phyloP scores from a whole-genome alignment of 805 yeast genomes.

The Zygosaccharomyces rouxii region DNA sequence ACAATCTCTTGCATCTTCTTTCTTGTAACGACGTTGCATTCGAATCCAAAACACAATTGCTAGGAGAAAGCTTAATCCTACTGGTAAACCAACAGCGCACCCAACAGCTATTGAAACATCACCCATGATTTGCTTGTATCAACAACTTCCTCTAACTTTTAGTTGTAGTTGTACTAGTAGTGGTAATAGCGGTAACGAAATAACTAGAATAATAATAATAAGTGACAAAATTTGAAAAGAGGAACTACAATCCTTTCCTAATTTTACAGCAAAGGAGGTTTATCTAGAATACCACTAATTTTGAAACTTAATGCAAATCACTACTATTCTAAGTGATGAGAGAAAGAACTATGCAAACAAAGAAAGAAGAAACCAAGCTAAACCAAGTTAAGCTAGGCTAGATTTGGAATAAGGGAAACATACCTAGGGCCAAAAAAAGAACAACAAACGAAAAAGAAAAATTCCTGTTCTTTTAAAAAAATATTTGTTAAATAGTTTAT shows the following conservation, averaged over 20 bases:
- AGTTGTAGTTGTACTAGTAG: background rate
- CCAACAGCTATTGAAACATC: conserved; percentile 43
- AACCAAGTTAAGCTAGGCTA: too few relatives aligned
- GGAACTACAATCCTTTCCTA: background rate
- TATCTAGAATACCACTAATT: background rate
- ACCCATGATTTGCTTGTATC: conserved; percentile 5
- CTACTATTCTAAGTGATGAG: background rate
- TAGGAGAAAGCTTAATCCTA: conserved; percentile 37
- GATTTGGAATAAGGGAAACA: background rate
- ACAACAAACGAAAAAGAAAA: background rate
- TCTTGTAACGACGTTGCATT: conserved; percentile 36
- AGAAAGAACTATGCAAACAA: background rate
- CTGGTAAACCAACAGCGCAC: conserved; percentile 50
- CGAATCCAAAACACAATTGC: conserved; percentile 38
- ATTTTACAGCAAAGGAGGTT: background rate
- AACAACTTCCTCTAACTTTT: background rate
- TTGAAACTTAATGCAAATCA: background rate
- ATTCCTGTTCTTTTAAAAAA: background rate
- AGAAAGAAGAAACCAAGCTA: background rate
- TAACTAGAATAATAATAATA: background rate
- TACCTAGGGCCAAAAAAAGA: background rate
- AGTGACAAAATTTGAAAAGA: background rate
- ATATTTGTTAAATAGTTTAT: background rate
- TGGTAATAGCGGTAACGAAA: background rate
- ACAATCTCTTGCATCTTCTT: conserved; percentile 38